These are phyloP conservation scores for Candida insectorum DNA, from an alignment of 805 yeast species.

Conservation along the genomic window DNA sequence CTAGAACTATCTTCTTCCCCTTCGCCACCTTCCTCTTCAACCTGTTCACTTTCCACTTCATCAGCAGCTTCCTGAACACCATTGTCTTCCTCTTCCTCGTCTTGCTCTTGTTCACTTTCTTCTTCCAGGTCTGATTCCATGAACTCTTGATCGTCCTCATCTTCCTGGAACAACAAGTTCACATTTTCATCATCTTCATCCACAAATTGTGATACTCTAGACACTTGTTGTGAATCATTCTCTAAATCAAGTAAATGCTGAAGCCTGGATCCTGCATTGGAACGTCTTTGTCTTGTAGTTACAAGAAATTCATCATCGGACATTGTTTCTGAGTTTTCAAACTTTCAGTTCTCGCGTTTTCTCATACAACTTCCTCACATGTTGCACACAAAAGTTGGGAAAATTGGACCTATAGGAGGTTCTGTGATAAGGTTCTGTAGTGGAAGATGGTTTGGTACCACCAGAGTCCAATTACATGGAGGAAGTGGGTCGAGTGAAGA, in stretches of 20 bases:
- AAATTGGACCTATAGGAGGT: no score
- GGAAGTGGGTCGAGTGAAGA: slow-evolving; percentile 46
- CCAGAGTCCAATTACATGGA: slow-evolving; percentile 2
- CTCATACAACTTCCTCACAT: no score
- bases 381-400: no score
- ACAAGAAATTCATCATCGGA: slow-evolving; percentile 43
- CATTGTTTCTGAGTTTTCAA: slow-evolving; percentile 3
- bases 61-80: slow-evolving; percentile 24
- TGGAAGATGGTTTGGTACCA: no score
- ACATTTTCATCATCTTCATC: slow-evolving; percentile 76
- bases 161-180: slow-evolving; percentile 62
- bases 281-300: slow-evolving; percentile 70
- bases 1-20: slow-evolving; percentile 16
- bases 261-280: slow-evolving; percentile 89
- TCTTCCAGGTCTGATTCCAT: slow-evolving; percentile 25
- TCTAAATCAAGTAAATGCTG: slow-evolving; percentile 70
- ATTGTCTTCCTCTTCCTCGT: slow-evolving; percentile 13
- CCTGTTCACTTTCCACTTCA: slow-evolving; percentile 20
- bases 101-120: slow-evolving; percentile 15
- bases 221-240: slow-evolving; percentile 45
- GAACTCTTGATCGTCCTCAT: slow-evolving; percentile 28
- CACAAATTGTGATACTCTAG: slow-evolving; percentile 19
- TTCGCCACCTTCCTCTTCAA: slow-evolving; percentile 24
- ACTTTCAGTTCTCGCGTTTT: neutral
- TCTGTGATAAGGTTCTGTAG: neutral